Evolutionary conservation across 768 basidiomycete genomes (phyloP), one percentile per base, ranked within the genome.

Genomic region (Suillus subluteus): DNA sequence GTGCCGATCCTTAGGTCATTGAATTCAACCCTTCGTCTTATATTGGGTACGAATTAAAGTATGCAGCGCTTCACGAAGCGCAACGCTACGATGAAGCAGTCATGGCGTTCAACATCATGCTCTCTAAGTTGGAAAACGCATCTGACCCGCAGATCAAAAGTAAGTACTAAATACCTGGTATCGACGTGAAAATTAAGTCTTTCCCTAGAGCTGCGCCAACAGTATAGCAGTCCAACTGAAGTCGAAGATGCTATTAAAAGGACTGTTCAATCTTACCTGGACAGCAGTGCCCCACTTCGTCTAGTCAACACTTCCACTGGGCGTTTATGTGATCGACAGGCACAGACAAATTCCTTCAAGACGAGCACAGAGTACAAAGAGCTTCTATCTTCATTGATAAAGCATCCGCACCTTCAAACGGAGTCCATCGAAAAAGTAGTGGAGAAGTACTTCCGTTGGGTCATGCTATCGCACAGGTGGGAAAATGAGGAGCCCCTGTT

Each of bases 381-480:
- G 12, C 56, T 58, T 11, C 15, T 58, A 12, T 58, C 35, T 1
- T 58, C 52, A n/a, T 30, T 12, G 16, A 63, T 52, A 8, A 50
- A 35, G 41, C 62, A 37, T 37, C 44, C 15, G 16, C 26, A 37
- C 3, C 50, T 37, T n/a, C 62, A 50, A n/a, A 63, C 18, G 38
- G 21, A 38, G 12, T 38, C 13, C 32, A 56, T 63, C 21, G 26
- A 63, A 15, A 35, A 63, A 63, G 62, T 21, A 16, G 62, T 63
- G 32, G 7, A 26, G 7, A 37, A 9, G n/a, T 55, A 63, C 46
- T 63, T 55, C 62, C 46, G 16, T 26, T 65, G 41, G 12, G 58
- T 41, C 35, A 65, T 62, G 58, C 40, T 65, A n/a, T 65, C 64
- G 16, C 64, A 65, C 37, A 38, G 56, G 11, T 65, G 64, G 64